Conservation (phyloP, 2,329 filamentous ascomycete species). For the Aspergillus neotritici region DNA sequence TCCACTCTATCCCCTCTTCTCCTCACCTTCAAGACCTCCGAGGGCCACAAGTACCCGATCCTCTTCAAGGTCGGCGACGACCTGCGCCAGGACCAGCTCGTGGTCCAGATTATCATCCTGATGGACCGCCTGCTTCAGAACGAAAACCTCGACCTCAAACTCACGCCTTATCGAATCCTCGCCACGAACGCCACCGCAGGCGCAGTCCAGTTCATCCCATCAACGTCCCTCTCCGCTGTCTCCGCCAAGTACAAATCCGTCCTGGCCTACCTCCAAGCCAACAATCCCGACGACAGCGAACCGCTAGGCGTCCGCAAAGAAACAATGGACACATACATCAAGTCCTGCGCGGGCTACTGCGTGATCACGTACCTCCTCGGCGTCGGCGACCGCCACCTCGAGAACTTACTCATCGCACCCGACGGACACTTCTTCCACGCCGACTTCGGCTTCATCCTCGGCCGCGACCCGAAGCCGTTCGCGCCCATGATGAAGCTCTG, state of each 20-base stretch:
- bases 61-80: slow-evolving; percentile 98
- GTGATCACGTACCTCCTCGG: slow-evolving; percentile 97
- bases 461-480: slow-evolving; percentile 94
- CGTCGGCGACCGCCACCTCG: slow-evolving; percentile 90
- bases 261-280: slow-evolving; percentile 76
- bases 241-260: slow-evolving; percentile 73
- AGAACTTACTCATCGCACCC: slow-evolving; percentile 86
- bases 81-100: slow-evolving; percentile 89
- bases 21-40: slow-evolving; percentile 77
- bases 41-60: slow-evolving; percentile 75
- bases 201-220: slow-evolving; percentile 88
- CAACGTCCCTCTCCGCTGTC: slow-evolving; percentile 75
- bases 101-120: slow-evolving; percentile 93
- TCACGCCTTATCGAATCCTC: slow-evolving; percentile 93
- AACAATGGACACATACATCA: slow-evolving; percentile 89
- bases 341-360: slow-evolving; percentile 94
- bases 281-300: slow-evolving; percentile 79
- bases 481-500: slow-evolving; percentile 95
- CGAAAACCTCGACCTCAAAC: slow-evolving; percentile 90
- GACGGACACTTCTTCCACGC: slow-evolving; percentile 96
- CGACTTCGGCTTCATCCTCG: slow-evolving; percentile 96
- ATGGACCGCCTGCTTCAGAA: slow-evolving; percentile 96
- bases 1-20: slow-evolving; percentile 89
- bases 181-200: slow-evolving; percentile 86
- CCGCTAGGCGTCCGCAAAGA: slow-evolving; percentile 85